Base-by-base conservation (phyloP, 495 filamentous ascomycete genomes). In the Halenospora varia region DNA sequence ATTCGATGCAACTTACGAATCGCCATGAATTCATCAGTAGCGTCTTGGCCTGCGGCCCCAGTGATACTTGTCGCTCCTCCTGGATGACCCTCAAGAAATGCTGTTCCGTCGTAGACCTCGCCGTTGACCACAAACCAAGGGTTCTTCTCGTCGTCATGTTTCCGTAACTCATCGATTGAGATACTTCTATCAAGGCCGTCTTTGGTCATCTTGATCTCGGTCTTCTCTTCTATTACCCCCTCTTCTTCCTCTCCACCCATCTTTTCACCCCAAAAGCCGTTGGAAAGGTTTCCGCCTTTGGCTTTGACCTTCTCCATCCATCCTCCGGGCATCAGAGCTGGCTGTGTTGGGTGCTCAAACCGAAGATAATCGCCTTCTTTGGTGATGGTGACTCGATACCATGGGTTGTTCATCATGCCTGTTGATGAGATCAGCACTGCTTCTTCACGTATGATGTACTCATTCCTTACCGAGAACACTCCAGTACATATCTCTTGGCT, bases 381-480 rank as follows among this genome's bases (percentile, higher is more conserved):
- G 42, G 80, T 83, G 56, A 97, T 89, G 3, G 84, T 80, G 4
- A 97, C 78, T 15, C 93, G 78, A 69, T 86, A 97, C 93, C 93
- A 97, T 6, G 92, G 88, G 65, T 96, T 97, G 68, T 97, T 96
- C 93, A 97, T 97, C 93, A 97, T 97, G n/a, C n/a, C n/a, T n/a
- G n/a, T n/a, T n/a, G n/a, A n/a, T n/a, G n/a, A n/a, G n/a, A n/a
- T n/a, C n/a, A n/a, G n/a, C n/a, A n/a, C n/a, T n/a, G n/a, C n/a
- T n/a, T n/a, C n/a, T n/a, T n/a, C n/a, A n/a, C n/a, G n/a, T n/a
- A n/a, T n/a, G n/a, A n/a, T n/a, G n/a, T n/a, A n/a, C n/a, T n/a
- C n/a, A n/a, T n/a, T n/a, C n/a, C n/a, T n/a, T n/a, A 0, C 93
- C 93, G 42, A 97, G 73, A 17, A 96, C 92, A 55, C 82, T 89